Evolutionary conservation across 768 basidiomycete genomes (phyloP), one percentile per base, ranked within the genome.

Genomic region (Hydnum rufescens): DNA sequence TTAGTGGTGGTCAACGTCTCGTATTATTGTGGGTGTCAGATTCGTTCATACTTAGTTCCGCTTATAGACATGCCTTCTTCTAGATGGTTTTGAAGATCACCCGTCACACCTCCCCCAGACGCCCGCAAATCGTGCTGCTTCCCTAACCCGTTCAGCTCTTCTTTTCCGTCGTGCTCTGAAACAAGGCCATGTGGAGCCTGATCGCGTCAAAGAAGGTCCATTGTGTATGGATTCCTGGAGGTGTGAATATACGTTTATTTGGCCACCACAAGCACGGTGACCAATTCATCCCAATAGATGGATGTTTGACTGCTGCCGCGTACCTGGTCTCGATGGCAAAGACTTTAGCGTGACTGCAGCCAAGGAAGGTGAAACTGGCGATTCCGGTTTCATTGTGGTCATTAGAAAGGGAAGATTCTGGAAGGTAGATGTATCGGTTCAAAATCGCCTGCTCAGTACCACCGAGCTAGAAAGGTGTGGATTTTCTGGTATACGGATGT

Each of bases 231-330:
- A 89, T 61, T 82, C 82, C 4, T 88, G 81, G 64, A 69, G 84
- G 82, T 80, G 67, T 49, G 42, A 22, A 4, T 8, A 3, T 42
- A 36, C 44, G 6, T 2, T 34, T 22, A 26, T 3, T 8, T 42
- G 32, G 3, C 32, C 42, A 4, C 16, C 43, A 58, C 13, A 60
- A 32, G n/a, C 53, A 16, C 19, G 6, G 8, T 16, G 49, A 43
- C 31, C 52, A 53, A 6, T 53, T 3, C 31, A 3, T 29, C 2
- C 16, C 1, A 55, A n/a, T 46, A 84, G 83, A 49, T 89, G 86
- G 86, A 87, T 89, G 86, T 89, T 89, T 58, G 86, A 89, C 62
- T 86, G 84, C 62, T 84, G 76, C 57, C 81, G 86, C 52, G 69
- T 89, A 19, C 86, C 86, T 2, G 81, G 82, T 1, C 64, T 68